Conservation (phyloP, 1,284 basidiomycete genomes). For the Microbotryum silenes-acaulis region DNA sequence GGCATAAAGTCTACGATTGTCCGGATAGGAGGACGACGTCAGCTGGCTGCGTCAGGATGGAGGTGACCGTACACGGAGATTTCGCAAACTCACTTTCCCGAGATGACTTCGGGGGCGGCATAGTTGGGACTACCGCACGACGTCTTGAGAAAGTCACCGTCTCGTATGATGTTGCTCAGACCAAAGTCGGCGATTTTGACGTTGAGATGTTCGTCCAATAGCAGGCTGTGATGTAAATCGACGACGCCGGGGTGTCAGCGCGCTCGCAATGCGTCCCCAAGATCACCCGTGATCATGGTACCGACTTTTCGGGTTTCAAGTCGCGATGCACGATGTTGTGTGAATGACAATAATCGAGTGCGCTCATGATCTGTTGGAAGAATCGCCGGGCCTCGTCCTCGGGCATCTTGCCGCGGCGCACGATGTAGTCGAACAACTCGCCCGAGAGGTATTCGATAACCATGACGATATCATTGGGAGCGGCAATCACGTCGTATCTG, state of each 20-base stretch:
- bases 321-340: conserved; percentile 94
- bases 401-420: conserved; percentile 74
- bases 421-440: conserved; percentile 93
- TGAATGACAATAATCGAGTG: conserved; percentile 88
- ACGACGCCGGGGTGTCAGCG: background rate
- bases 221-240: conserved; percentile 38
- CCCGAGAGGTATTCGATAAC: conserved; percentile 73
- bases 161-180: conserved; percentile 83
- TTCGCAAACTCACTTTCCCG: conserved; percentile 53
- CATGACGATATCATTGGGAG: conserved; percentile 87
- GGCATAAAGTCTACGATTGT: conserved; percentile 57
- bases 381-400: conserved; percentile 77
- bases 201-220: conserved; percentile 48
- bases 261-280: background rate
- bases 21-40: background rate
- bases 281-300: conserved; percentile 39
- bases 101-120: conserved; percentile 90
- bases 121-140: conserved; percentile 95
- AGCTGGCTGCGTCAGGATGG: background rate
- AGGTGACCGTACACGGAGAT: background rate
- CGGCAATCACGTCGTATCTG: conserved; percentile 93
- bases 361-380: conserved; percentile 94
- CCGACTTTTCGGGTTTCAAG: conserved; percentile 82
- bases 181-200: conserved; percentile 96
- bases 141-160: conserved; percentile 89